Base-by-base conservation (phyloP, 352 stramenopile species). In the Globisporangium heterothallicum region DNA sequence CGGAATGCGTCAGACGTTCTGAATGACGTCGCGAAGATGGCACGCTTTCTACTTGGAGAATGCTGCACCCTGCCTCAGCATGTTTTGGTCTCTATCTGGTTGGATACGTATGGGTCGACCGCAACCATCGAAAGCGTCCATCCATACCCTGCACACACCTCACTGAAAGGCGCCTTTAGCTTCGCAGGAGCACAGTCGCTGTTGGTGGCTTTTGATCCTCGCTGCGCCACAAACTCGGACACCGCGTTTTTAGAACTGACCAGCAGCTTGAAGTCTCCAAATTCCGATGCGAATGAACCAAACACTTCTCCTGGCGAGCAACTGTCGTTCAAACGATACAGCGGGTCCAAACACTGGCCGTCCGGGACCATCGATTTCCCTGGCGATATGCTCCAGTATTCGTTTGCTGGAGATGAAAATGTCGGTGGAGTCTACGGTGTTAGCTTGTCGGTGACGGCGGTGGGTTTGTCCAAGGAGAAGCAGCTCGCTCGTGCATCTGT, bases 21-120 rank as follows among this genome's bases (percentile, higher is more conserved):
- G 29, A 77, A 69, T 22, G 80, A 90, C 42, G 61, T 89, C 0
- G 59, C 59, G 4, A 56, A 66, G 2, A 56, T 94, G 6, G 64
- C 74, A 6, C 67, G 56, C 12, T 93, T 93, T 56, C 52, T 93
- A 13, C 61, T 91, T 2, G 68, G 77, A 24, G 59, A 88, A 41
- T 69, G 54, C 0, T 53, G 68, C 5, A 45, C 41, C 26, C 49
- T 94, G 3, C 66, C 81, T 13, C 52, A 74, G 12, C 74, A 87
- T 50, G 60, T 88, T 2, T 48, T 92, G 14, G 58, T 78, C 30
- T 60, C 78, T 13, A 81, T 92, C 27, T 94, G 83, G 83, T 53
- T 94, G 3, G 83, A 92, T 21, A 73, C 86, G n/a, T 89, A 85
- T 45, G 83, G 83, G 18, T 70, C 68, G 10, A 66, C 66, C 4